Evolutionary conservation across 2,329 filamentous ascomycete species (phyloP), one percentile per base, ranked within the genome.

Genomic region (Colletotrichum plurivorum): DNA sequence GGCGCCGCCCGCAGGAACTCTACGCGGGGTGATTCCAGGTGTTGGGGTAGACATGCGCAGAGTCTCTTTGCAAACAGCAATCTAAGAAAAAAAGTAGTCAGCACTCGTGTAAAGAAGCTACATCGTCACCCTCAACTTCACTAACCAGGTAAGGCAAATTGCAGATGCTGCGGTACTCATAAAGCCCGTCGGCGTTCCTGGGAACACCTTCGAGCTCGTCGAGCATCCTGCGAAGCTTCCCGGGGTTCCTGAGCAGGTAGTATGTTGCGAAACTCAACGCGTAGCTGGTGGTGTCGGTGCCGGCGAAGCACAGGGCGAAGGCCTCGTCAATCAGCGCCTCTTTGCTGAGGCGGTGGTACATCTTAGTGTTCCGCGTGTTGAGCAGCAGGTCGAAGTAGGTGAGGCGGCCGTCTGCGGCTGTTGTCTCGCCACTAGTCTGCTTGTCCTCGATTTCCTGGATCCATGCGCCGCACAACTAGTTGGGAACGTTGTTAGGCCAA

Each of bases 241-340:
- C 57, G 8, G 46, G 31, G 36, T 60, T 51, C 3, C 31, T 45
- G 13, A 60, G 20, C 18, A 60, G 36, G 36, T 60, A 60, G 46
- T 60, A 60, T 2, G 57, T 60, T 12, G 45, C 57, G 10, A 60
- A 52, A 4, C 45, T 60, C 1, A 60, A 18, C 2, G 25, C 57
- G 36, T 51, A 60, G 46, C 57, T 60, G 7, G 57, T 60, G 2
- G 57, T 60, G 10, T 60, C 57, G 8, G 57, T 60, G 25, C 57
- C 57, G 5, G 57, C 57, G 16, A 60, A 60, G 27, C 57, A 60
- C 18, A 60, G 20, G 6, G 57, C 57, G n/a, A 60, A 25, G 15
- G 57, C 57, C 41, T 60, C 57, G 2, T 60, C 57, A 3, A 60
- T 31, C 31, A 60, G 48, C 18, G 46, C 27, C 18, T 60, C 57